phyloP scores from a whole-genome alignment of 495 filamentous ascomycete species.

The Aspergillus hancockii region DNA sequence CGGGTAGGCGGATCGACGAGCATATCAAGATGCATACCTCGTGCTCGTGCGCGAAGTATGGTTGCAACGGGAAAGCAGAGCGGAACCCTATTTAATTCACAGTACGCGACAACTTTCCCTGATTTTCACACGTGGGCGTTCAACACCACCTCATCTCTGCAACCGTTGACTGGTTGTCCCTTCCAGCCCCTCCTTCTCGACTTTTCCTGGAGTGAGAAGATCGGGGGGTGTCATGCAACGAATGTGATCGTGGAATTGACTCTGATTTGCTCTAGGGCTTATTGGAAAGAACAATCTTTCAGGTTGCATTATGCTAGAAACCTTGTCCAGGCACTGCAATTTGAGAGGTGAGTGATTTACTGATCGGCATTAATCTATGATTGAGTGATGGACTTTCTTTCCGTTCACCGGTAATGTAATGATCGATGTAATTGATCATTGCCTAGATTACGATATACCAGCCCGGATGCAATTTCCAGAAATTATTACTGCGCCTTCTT shows the following conservation, averaged over 20 bases:
- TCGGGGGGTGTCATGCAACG: background rate
- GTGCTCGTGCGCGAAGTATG: slow-evolving; percentile 3
- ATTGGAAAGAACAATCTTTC: background rate
- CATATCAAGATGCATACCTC: slow-evolving; percentile 1
- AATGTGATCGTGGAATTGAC: background rate
- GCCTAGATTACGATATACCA: background rate
- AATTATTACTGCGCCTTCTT: background rate
- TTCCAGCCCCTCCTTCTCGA: background rate
- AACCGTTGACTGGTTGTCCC: background rate
- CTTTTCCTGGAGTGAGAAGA: slow-evolving; percentile 1
- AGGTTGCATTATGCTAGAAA: background rate
- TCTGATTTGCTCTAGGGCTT: background rate
- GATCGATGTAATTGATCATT: background rate
- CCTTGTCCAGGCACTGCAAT: background rate
- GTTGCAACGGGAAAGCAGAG: background rate
- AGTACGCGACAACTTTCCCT: slow-evolving; percentile 2
- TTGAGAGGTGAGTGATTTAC: slow-evolving; percentile 2
- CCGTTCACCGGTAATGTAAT: background rate
- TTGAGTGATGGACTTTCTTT: background rate
- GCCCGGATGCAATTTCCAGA: background rate
- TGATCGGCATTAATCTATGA: background rate
- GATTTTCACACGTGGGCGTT: slow-evolving; percentile 3
- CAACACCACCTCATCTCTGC: background rate
- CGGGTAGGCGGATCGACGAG: background rate
- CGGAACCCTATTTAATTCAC: slow-evolving; percentile 2